A percentile compares a stretch with the other conserved stretches of the same genome.
Evolutionary conservation across 345 rosid genomes (phyloP).

Genomic region (Clarkia xantiana): DNA sequence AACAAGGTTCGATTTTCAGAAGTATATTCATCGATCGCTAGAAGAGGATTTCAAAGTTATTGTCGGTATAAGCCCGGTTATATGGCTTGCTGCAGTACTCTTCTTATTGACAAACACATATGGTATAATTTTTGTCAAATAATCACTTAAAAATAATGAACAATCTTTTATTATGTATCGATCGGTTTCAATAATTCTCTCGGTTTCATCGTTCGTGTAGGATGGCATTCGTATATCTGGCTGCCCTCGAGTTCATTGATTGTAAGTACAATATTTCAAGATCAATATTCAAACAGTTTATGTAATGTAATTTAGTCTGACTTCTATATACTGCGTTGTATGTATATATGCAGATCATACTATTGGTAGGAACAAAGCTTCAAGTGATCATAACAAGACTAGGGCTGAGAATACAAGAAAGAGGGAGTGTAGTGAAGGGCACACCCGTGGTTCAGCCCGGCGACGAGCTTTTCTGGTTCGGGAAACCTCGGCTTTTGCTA

Average conservation of each 20-base stretch:
- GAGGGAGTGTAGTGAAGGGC: slow-evolving; percentile 83
- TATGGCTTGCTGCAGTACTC: slow-evolving; percentile 67
- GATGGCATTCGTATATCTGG: slow-evolving; percentile 61
- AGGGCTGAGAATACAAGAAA: slow-evolving; percentile 66
- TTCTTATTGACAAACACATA: slow-evolving; percentile 59
- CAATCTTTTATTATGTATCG: neutral
- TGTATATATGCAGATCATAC: slow-evolving; percentile 30
- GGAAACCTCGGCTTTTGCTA: slow-evolving; percentile 71
- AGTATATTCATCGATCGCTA: slow-evolving; percentile 71
- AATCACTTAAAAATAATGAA: neutral
- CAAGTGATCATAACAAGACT: slow-evolving; percentile 73
- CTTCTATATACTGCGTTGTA: neutral
- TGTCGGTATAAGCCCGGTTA: slow-evolving; percentile 72
- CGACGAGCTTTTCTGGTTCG: slow-evolving; percentile 93
- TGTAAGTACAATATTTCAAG: slow-evolving; percentile 32
- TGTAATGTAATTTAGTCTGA: neutral
- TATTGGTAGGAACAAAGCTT: slow-evolving; percentile 66
- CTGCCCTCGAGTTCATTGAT: slow-evolving; percentile 65
- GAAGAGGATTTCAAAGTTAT: slow-evolving; percentile 80
- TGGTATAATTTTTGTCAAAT: slow-evolving; percentile 21
- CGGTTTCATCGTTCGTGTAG: slow-evolving; percentile 19
- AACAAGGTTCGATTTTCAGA: slow-evolving; percentile 60
- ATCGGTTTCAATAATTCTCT: neutral
- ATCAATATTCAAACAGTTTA: no score
- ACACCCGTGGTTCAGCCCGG: slow-evolving; percentile 84